Percentiles rank a stretch among this genome's conserved stretches.
Conservation (phyloP, 2,329 filamentous ascomycete genomes). For the Ilyonectria mors-panacis region DNA sequence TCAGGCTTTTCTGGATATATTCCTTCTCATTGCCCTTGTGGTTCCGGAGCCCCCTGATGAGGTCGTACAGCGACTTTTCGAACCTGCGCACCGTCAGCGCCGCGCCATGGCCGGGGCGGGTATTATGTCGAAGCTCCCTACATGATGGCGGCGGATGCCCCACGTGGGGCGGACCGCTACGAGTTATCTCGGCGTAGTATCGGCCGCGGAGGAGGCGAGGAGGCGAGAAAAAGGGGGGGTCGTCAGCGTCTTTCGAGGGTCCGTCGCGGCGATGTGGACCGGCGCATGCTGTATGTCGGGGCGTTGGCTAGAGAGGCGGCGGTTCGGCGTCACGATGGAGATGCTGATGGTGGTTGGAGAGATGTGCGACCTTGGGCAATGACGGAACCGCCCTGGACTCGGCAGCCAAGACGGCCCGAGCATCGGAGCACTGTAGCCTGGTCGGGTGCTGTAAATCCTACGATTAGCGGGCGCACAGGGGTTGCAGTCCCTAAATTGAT, state of each 20-base stretch:
- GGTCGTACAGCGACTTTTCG: constrained; percentile 98
- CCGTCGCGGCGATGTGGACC: constrained; percentile 31
- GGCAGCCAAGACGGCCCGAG: constrained; percentile 48
- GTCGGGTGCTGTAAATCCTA: constrained; percentile 3
- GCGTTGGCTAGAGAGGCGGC: background rate
- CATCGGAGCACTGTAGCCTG: constrained; percentile 6
- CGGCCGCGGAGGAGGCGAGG: background rate
- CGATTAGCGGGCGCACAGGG: background rate
- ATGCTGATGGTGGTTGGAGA: constrained; percentile 5
- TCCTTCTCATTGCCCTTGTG: constrained; percentile 96
- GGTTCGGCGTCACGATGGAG: constrained; percentile 6
- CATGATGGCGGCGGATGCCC: constrained; percentile 49
- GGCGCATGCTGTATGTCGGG: constrained; percentile 43
- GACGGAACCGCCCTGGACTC: constrained; percentile 47
- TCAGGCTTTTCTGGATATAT: constrained; percentile 93
- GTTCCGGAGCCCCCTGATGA: constrained; percentile 94
- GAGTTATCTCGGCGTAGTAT: constrained; percentile 32
- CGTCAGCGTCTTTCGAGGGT: constrained; percentile 39
- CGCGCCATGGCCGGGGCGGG: constrained; percentile 5
- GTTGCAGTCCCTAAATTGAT: background rate
- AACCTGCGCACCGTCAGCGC: constrained; percentile 76
- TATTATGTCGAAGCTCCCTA: constrained; percentile 38
- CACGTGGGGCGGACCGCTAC: constrained; percentile 47
- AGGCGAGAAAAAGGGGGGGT: constrained; percentile 27
- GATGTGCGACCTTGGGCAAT: constrained; percentile 29